Percentiles rank a stretch among this genome's conserved stretches.
Conservation (phyloP, 106 monocot genomes). For the Posidonia australis region DNA sequence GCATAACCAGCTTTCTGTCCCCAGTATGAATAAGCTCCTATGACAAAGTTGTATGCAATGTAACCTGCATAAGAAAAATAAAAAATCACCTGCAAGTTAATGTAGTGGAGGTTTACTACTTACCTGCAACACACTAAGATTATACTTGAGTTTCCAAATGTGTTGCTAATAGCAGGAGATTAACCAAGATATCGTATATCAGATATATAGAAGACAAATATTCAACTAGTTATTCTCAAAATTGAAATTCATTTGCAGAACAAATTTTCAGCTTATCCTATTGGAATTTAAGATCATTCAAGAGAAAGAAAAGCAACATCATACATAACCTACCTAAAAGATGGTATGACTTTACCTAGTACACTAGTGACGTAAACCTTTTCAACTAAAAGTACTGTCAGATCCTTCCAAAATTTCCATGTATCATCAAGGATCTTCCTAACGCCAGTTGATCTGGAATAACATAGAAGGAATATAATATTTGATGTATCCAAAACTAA, state of each 20-base stretch:
- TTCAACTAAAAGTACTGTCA: slow-evolving; percentile 72
- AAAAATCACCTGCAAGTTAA: neutral
- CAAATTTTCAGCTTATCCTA: no score
- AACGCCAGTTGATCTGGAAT: slow-evolving; percentile 25
- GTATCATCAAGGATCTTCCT: slow-evolving; percentile 30
- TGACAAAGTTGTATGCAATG: slow-evolving; percentile 92
- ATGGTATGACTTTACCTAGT: slow-evolving; percentile 35
- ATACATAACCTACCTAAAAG: no score
- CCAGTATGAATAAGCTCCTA: slow-evolving; percentile 99
- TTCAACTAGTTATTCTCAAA: no score
- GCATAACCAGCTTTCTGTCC: slow-evolving; percentile 85
- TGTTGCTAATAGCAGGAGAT: neutral
- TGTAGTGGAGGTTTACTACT: neutral
- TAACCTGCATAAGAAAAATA: slow-evolving; percentile 54
- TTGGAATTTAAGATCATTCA: no score
- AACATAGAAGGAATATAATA: neutral
- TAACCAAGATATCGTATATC: no score
- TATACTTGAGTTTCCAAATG: neutral
- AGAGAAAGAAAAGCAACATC: no score
- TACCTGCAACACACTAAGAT: neutral
- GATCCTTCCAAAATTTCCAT: slow-evolving; percentile 53
- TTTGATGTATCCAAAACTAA: no score
- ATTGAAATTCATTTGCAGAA: neutral
- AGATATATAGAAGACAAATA: no score
- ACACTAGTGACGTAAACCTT: slow-evolving; percentile 86